Evolutionary conservation across 257 asterid genomes (phyloP).

Genomic region (Jacaranda copaia): DNA sequence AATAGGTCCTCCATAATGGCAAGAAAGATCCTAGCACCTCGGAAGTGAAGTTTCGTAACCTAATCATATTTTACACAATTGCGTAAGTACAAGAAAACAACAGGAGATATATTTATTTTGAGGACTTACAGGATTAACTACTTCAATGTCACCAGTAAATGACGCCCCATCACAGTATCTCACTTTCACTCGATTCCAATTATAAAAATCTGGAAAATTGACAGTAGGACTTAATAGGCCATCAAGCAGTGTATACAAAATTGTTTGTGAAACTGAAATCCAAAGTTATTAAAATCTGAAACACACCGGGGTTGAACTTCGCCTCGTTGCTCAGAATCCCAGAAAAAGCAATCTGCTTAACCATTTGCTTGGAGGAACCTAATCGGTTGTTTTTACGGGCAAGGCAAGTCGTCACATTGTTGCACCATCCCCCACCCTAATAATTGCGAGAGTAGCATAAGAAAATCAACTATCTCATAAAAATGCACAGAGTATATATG

Average conservation of each 20-base stretch:
- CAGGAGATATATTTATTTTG: background rate
- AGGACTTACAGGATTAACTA: slow-evolving; percentile 60
- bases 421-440: slow-evolving; percentile 99
- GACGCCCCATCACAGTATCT: slow-evolving; percentile 71
- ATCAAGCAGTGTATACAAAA: background rate
- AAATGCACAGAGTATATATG: background rate
- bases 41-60: slow-evolving; percentile 50
- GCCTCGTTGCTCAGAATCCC: slow-evolving; percentile 71
- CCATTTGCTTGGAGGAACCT: slow-evolving; percentile 83
- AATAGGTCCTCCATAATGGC: slow-evolving; percentile 55
- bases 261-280: background rate
- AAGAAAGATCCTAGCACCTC: slow-evolving; percentile 62
- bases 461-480: background rate
- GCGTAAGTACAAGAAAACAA: background rate
- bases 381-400: slow-evolving; percentile 53
- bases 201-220: slow-evolving; percentile 52
- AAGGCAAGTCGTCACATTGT: slow-evolving; percentile 62
- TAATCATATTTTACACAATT: background rate
- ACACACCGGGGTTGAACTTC: slow-evolving; percentile 72
- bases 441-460: background rate
- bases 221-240: background rate
- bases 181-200: slow-evolving; percentile 60
- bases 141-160: slow-evolving; percentile 63
- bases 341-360: slow-evolving; percentile 57
- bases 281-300: background rate